A percentile compares a stretch with the other conserved stretches of the same genome.
Conservation (phyloP, 2,329 filamentous ascomycete genomes). For the Aspergillaceae sp. region DNA sequence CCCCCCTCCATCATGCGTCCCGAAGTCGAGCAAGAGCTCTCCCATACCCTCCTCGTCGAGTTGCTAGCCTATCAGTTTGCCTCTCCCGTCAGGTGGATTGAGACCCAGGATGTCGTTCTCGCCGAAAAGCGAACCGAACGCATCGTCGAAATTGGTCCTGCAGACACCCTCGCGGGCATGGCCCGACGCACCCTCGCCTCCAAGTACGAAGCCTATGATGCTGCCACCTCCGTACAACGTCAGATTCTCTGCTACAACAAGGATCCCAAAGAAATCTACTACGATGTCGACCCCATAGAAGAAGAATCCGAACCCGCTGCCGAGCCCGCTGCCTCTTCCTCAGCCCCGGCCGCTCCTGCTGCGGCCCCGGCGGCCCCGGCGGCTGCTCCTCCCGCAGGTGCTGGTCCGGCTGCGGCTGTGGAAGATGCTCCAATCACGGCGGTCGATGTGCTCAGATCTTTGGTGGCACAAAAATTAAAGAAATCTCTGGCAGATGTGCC, state of each 20-base stretch:
- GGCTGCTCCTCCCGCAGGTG: conserved; percentile 52
- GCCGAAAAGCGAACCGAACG: conserved; percentile 92
- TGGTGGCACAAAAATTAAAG: conserved; percentile 97
- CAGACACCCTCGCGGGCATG: conserved; percentile 95
- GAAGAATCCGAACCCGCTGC: conserved; percentile 63
- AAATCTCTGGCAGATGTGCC: conserved; percentile 84
- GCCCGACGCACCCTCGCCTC: conserved; percentile 89
- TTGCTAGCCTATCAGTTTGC: conserved; percentile 98
- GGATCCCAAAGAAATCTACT: conserved; percentile 98
- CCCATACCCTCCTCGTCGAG: conserved; percentile 96
- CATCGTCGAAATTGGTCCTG: conserved; percentile 94
- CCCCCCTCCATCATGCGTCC: conserved; percentile 66
- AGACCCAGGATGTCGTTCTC: conserved; percentile 99
- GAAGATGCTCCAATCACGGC: conserved; percentile 81
- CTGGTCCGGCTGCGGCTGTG: conserved; percentile 79
- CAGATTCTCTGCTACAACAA: conserved; percentile 99
- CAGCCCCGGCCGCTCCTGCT: conserved; percentile 33
- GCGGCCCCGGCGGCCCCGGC: conserved; percentile 45
- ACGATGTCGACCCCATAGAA: conserved; percentile 90
- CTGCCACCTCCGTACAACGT: conserved; percentile 88
- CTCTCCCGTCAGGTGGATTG: conserved; percentile 98
- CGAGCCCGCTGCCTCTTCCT: conserved; percentile 30
- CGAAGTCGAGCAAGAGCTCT: conserved; percentile 98
- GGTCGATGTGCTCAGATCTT: conserved; percentile 75
- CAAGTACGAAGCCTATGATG: conserved; percentile 98